These are phyloP conservation scores for Wallemia mellicola DNA, from an alignment of 1,284 basidiomycete species.

Conservation along the genomic window DNA sequence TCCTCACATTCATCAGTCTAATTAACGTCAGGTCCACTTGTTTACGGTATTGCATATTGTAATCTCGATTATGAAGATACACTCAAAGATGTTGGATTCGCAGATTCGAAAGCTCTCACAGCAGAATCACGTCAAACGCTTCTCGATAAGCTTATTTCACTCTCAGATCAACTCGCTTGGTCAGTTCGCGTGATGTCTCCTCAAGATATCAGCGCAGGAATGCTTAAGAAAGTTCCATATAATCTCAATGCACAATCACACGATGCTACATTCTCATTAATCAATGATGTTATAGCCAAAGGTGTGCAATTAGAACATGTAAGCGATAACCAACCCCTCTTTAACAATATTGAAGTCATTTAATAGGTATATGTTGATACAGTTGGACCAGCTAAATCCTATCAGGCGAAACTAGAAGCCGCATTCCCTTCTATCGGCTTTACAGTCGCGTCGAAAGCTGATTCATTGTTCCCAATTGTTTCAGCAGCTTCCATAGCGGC, in stretches of 20 bases:
- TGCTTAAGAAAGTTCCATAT: slow-evolving; percentile 51
- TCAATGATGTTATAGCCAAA: slow-evolving; percentile 44
- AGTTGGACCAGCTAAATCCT: slow-evolving; percentile 56
- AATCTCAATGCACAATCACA: slow-evolving; percentile 84
- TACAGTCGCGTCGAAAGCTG: slow-evolving; percentile 74
- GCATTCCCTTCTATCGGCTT: slow-evolving; percentile 57
- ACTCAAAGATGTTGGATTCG: slow-evolving; percentile 59
- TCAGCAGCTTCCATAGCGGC: slow-evolving; percentile 87
- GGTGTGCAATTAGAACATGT: slow-evolving; percentile 63
- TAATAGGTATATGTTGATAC: slow-evolving; percentile 77
- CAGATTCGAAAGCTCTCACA: slow-evolving; percentile 75
- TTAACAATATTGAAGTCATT: neutral
- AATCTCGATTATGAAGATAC: slow-evolving; percentile 42
- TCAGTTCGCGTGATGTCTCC: slow-evolving; percentile 63
- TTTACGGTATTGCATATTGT: slow-evolving; percentile 86
- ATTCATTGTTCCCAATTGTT: slow-evolving; percentile 83
- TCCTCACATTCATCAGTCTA: too few species aligned
- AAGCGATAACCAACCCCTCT: slow-evolving; percentile 6
- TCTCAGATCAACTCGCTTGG: slow-evolving; percentile 42
- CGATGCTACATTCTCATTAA: slow-evolving; percentile 65
- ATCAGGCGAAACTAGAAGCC: slow-evolving; percentile 44
- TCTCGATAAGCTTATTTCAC: slow-evolving; percentile 29
- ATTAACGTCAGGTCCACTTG: slow-evolving; percentile 30
- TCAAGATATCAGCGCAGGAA: slow-evolving; percentile 65
- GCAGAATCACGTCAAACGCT: slow-evolving; percentile 34